These are phyloP conservation scores for Centaurea solstitialis DNA, from an alignment of 129 eudicot genomes.

Conservation along the genomic window DNA sequence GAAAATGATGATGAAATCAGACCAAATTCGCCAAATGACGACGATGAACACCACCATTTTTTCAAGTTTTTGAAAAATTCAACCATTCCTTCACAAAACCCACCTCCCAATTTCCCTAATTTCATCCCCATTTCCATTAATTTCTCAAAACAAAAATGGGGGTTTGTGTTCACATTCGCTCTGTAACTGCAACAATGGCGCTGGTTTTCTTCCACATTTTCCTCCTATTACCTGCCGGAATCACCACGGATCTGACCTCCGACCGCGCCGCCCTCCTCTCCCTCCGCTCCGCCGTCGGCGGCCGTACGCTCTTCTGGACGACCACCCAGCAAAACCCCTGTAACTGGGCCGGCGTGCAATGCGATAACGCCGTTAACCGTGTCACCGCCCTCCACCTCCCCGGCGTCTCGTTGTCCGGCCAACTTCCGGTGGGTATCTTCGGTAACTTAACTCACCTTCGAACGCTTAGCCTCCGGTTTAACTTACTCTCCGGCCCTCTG, in stretches of 20 bases:
- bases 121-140: background rate
- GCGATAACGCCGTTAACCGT: constrained; percentile 31
- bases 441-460: constrained; percentile 61
- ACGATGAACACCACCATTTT: background rate
- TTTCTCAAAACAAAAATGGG: background rate
- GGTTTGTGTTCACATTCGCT: background rate
- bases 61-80: background rate
- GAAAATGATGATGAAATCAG: constrained; percentile 5
- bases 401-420: constrained; percentile 62
- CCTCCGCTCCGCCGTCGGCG: constrained; percentile 76
- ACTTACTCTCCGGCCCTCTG: constrained; percentile 63
- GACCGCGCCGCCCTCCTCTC: constrained; percentile 67
- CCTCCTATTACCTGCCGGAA: constrained; percentile 11
- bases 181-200: constrained; percentile 27
- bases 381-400: constrained; percentile 81
- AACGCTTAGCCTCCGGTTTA: constrained; percentile 62
- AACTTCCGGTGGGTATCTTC: constrained; percentile 52
- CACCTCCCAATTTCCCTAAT: background rate
- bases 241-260: constrained; percentile 55
- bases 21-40: background rate
- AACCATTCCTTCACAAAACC: background rate
- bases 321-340: constrained; percentile 38
- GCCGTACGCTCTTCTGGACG: constrained; percentile 83
- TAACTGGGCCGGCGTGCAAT: constrained; percentile 48
- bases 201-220: constrained; percentile 20